These are phyloP conservation scores for Durusdinium trenchii DNA, from an alignment of 73 alveolate genomes.

Conservation along the genomic window DNA sequence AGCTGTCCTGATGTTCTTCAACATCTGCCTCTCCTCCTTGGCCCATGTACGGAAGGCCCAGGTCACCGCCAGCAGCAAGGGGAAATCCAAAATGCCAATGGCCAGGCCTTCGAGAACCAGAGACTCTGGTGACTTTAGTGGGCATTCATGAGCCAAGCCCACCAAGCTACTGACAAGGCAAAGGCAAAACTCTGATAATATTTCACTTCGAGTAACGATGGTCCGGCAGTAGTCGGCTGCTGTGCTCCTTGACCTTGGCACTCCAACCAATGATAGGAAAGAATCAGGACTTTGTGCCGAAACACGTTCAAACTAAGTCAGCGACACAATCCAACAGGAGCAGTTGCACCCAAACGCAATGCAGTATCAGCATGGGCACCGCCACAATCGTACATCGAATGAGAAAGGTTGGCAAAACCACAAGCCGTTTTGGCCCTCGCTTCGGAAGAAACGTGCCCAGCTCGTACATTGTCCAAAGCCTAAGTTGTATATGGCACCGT, in stretches of 20 bases:
- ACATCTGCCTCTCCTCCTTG: slow-evolving; percentile 70
- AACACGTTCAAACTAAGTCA: not conserved
- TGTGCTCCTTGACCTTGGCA: slow-evolving; percentile 34
- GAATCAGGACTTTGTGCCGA: not conserved
- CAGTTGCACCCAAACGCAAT: slow-evolving; percentile 82
- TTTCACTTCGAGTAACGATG: too few species aligned
- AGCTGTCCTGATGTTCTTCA: slow-evolving; percentile 8
- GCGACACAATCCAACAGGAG: slow-evolving; percentile 37
- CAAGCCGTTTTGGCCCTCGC: slow-evolving; percentile 72
- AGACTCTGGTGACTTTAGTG: too few species aligned
- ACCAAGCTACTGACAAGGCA: too few species aligned
- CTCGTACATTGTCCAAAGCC: slow-evolving; percentile 95
- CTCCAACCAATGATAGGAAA: not conserved
- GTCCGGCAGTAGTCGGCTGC: not conserved
- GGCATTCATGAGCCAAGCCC: too few species aligned
- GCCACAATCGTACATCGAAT: slow-evolving; percentile 76
- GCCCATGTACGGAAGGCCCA: slow-evolving; percentile 94
- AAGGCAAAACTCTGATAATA: too few species aligned
- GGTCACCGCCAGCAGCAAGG: slow-evolving; percentile 67
- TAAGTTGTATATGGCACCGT: too few species aligned
- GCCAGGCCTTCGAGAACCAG: too few species aligned
- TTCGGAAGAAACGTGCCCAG: slow-evolving; percentile 82
- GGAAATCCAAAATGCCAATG: slow-evolving; percentile 25
- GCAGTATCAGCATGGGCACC: slow-evolving; percentile 63
- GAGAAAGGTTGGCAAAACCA: slow-evolving; percentile 77